A percentile compares a stretch with the other conserved stretches of the same genome.
Evolutionary conservation across 257 asterid species (phyloP).

Genomic region (Oldenlandia corymbosa): DNA sequence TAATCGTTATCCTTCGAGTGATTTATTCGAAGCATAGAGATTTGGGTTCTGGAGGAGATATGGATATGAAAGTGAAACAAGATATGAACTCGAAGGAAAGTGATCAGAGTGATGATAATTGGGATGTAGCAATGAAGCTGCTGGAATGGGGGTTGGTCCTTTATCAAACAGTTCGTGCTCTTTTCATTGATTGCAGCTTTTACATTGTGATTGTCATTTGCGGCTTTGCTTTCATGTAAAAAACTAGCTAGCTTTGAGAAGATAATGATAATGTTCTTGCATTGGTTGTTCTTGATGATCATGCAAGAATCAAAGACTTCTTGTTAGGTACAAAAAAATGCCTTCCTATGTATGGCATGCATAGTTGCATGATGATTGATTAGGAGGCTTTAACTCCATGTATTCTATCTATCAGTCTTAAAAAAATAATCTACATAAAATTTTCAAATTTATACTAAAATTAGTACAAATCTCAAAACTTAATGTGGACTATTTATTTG

Average conservation of each 20-base stretch:
- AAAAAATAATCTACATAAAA: too few relatives aligned
- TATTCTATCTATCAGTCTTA: too few relatives aligned
- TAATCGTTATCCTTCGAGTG: constrained; percentile 44
- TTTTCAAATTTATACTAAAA: too few relatives aligned
- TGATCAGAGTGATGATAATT: constrained; percentile 20
- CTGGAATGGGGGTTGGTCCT: constrained; percentile 63
- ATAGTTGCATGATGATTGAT: too few relatives aligned
- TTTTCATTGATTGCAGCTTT: constrained; percentile 74
- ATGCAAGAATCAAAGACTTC: not conserved
- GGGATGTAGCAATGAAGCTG: constrained; percentile 56
- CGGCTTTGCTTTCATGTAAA: constrained; percentile 49
- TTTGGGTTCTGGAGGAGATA: not conserved
- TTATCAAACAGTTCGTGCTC: constrained; percentile 49
- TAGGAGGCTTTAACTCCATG: too few relatives aligned
- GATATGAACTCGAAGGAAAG: constrained; percentile 7
- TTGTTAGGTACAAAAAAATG: too few relatives aligned
- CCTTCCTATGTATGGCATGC: too few relatives aligned
- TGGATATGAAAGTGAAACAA: constrained; percentile 15
- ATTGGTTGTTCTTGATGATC: not conserved
- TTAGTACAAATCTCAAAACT: too few relatives aligned
- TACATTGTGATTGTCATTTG: constrained; percentile 55
- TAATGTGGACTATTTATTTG: too few relatives aligned
- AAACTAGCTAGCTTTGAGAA: not conserved
- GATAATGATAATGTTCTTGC: not conserved
- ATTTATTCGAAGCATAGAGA: constrained; percentile 23